Evolutionary conservation across 345 rosid species (phyloP), one percentile per base, ranked within the genome.

Genomic region (Zanthoxylum bungeanum): DNA sequence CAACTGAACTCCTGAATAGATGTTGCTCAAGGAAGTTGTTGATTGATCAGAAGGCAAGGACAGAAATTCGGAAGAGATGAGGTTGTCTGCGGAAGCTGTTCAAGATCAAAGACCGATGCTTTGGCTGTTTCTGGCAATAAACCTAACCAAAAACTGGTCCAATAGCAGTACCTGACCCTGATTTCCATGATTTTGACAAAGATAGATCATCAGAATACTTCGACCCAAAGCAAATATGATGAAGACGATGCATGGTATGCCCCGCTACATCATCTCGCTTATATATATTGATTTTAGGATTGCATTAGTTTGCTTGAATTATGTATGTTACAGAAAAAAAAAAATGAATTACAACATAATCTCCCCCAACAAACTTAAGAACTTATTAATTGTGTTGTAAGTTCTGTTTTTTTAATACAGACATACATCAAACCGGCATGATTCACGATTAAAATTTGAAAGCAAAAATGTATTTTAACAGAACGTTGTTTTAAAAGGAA

Each of bases 231-330:
- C 97, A 94, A 61, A 88, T 94, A 82, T 94, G 98, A 92, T 64
- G 99, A 94, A 44, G 98, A 94, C 77, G 97, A 94, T 61, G 98
- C n/a, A 94, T 37, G 98, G 98, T 46, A 94, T 95, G 99, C 98
- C 99, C 63, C 87, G 90, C 61, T 83, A 95, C 81, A 88, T 95
- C 72, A 78, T 90, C 84, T 95, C 98, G 2, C 69, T 83, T 47
- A 81, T n/a, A n/a, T n/a, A n/a, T n/a, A n/a, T n/a, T n/a, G n/a
- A n/a, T n/a, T n/a, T n/a, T n/a, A n/a, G n/a, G n/a, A n/a, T n/a
- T n/a, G n/a, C n/a, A n/a, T n/a, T n/a, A n/a, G n/a, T n/a, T n/a
- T n/a, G n/a, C n/a, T n/a, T n/a, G n/a, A n/a, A n/a, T n/a, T n/a
- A n/a, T n/a, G n/a, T n/a, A n/a, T n/a, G n/a, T n/a, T n/a, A n/a